phyloP scores from a whole-genome alignment of 2,329 filamentous ascomycete species.

The Cercospora beticola region DNA sequence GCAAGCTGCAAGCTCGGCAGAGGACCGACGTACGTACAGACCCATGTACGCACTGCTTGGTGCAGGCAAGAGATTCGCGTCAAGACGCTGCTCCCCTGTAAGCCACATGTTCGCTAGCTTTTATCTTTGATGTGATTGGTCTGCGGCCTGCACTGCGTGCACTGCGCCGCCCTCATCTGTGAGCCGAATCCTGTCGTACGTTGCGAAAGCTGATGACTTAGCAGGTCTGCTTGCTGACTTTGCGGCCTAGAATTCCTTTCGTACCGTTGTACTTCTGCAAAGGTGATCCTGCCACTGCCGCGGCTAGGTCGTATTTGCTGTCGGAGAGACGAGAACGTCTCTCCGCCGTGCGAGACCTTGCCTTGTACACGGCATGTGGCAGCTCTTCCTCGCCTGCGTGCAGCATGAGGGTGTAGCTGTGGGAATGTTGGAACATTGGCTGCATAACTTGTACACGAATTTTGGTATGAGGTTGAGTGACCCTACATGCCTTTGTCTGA shows the following conservation, averaged over 20 bases:
- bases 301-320: not conserved
- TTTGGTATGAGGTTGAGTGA: not conserved
- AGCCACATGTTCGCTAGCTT: not conserved
- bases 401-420: not conserved
- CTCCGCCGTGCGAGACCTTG: not conserved
- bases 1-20: not conserved
- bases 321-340: not conserved
- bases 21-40: not conserved
- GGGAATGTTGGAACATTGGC: not conserved
- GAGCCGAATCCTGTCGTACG: not conserved
- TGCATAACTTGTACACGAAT: not conserved
- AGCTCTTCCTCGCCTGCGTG: not conserved
- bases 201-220: not conserved
- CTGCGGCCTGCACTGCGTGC: not conserved
- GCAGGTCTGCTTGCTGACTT: constrained; percentile 3
- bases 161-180: not conserved
- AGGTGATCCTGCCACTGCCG: not conserved
- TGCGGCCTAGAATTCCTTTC: not conserved
- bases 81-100: not conserved
- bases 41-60: not conserved
- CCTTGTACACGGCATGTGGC: not conserved
- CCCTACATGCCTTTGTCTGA: not conserved
- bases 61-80: not conserved
- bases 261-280: not conserved
- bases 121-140: not conserved